Base-by-base conservation (phyloP, 1,284 basidiomycete genomes). In the Cutaneotrichosporon cavernicola region DNA sequence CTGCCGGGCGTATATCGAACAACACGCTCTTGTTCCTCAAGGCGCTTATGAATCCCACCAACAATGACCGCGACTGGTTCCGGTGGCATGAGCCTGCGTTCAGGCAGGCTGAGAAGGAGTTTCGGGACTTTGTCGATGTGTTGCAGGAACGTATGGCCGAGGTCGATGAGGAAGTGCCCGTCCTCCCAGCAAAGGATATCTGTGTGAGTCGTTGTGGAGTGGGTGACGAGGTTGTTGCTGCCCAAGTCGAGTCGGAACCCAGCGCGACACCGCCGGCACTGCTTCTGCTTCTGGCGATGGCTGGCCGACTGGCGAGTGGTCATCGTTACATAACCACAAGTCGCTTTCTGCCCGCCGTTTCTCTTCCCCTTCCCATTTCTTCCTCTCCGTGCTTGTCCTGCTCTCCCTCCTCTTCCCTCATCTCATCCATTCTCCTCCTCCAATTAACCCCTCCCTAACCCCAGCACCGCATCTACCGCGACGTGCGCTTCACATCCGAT, bases 41-140 rank as follows among this genome's bases (percentile, higher is more conserved):
- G 7, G 83, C 89, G 55, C 81, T 97, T 53, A 84, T 85, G 72
- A 86, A 91, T 68, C 90, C 90, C 1, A 84, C 86, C 57, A 88
- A 86, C 70, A 97, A 97, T 67, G 91, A 96, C 73, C 85, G 93
- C 16, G 87, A 91, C 75, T 97, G 93, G 92, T 81, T 80, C 69
- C 73, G 74, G 58, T 70, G 71, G 10, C 78, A 82, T 61, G 92
- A 95, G 70, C 89, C 90, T 1, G 86, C 92, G 1, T 94, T 88
- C 73, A 85, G 92, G 13, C 84, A 85, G 46, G 90, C 90, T 0
- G 92, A 95, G 76, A 86, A 88, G 78, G 92, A 97, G 77, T 96
- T 90, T 87, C 89, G 89, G 75, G 86, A 85, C 55, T 97, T 96
- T 72, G 82, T 92, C 14, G 88, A 90, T 53, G 81, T 81, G 0